Evolutionary conservation across 768 basidiomycete genomes (phyloP).

Genomic region (Mycena amicta): DNA sequence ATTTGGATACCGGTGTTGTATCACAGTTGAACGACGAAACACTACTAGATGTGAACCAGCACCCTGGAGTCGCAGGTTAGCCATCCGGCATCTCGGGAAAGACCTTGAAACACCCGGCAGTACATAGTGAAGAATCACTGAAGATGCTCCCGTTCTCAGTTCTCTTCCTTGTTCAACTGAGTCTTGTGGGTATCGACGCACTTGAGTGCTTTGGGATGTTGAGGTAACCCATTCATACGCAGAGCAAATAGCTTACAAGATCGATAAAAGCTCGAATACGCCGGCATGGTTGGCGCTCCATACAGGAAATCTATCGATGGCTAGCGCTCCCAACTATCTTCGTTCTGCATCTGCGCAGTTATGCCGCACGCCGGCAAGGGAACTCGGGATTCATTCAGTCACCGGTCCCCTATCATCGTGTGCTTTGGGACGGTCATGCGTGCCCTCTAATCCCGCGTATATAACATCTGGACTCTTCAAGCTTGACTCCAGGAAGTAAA

Average conservation of each 20-base stretch:
- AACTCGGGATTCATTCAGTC: slow-evolving; percentile 7
- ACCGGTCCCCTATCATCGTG: slow-evolving; percentile 8
- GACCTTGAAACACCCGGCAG: background rate
- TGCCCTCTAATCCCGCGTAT: background rate
- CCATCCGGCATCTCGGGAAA: background rate
- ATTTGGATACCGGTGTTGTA: background rate
- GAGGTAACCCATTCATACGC: background rate
- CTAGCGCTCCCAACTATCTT: too few relatives aligned
- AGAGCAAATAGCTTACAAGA: too few relatives aligned
- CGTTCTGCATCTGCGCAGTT: too few relatives aligned
- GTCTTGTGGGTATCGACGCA: too few relatives aligned
- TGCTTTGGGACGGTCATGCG: background rate
- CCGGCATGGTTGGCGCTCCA: background rate
- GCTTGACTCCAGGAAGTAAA: background rate
- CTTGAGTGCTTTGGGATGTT: too few relatives aligned
- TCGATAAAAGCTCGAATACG: too few relatives aligned
- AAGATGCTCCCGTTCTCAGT: too few relatives aligned
- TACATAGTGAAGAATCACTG: too few relatives aligned
- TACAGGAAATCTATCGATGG: background rate
- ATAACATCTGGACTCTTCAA: background rate
- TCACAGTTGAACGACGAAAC: background rate
- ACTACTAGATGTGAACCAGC: too few relatives aligned
- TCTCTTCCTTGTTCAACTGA: too few relatives aligned
- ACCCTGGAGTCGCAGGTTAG: too few relatives aligned
- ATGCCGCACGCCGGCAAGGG: slow-evolving; percentile 12